These are phyloP conservation scores for Eimeria brunetti DNA, from an alignment of 169 alveolate genomes.

Conservation along the genomic window DNA sequence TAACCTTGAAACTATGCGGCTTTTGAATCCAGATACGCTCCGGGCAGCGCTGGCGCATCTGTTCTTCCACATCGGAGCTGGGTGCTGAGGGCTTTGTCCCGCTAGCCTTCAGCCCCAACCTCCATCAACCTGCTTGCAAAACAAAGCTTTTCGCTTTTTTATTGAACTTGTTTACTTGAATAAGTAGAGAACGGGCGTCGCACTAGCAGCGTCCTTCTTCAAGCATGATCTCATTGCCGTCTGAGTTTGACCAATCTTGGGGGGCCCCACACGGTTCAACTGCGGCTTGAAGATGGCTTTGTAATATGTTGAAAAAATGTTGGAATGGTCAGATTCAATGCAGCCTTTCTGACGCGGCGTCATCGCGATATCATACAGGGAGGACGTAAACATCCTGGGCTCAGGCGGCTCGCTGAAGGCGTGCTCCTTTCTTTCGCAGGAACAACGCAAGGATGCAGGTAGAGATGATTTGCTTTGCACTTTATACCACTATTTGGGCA, in stretches of 20 bases:
- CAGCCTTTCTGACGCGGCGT: not conserved
- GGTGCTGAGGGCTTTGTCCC: not conserved
- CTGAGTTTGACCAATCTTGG: not conserved
- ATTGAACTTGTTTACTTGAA: not conserved
- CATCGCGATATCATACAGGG: not conserved
- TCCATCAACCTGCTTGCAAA: not conserved
- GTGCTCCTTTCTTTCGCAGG: not conserved
- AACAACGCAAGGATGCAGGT: not conserved
- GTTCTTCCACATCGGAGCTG: not conserved
- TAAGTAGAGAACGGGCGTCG: not conserved
- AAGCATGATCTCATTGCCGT: not conserved
- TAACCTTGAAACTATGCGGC: not conserved
- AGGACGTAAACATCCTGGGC: not conserved
- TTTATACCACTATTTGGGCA: not conserved
- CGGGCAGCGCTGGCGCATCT: not conserved
- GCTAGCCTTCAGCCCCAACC: not conserved
- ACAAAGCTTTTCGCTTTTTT: not conserved
- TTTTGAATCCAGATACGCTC: not conserved
- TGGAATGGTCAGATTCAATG: not conserved
- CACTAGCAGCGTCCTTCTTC: not conserved
- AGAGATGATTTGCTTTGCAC: not conserved
- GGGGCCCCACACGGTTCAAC: constrained; percentile 3
- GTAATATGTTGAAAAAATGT: not conserved
- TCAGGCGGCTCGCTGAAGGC: not conserved
- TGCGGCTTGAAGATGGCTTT: not conserved